A percentile compares a stretch with the other conserved stretches of the same genome.
phyloP scores from a whole-genome alignment of 2,329 filamentous ascomycete species.

The Ceratocystis diversiconidia region DNA sequence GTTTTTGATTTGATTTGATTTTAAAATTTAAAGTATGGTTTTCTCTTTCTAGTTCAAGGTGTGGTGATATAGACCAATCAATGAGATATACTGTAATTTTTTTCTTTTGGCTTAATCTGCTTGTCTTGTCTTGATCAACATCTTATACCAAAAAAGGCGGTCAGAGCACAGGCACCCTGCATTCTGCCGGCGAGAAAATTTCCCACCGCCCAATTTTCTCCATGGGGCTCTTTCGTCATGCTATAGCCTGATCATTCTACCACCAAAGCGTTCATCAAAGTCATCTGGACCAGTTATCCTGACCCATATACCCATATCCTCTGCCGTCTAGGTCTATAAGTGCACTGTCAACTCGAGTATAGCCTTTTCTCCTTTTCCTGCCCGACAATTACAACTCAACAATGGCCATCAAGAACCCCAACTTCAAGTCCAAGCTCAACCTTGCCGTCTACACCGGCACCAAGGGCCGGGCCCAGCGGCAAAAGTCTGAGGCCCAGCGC shows the following conservation, averaged over 20 bases:
- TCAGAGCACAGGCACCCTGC: background rate
- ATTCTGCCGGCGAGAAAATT: constrained; percentile 13
- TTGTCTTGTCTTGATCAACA: background rate
- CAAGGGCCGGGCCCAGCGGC: constrained; percentile 31
- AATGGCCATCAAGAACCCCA: constrained; percentile 46
- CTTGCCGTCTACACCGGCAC: constrained; percentile 34
- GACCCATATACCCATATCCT: background rate
- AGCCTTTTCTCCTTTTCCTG: background rate
- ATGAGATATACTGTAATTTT: no score
- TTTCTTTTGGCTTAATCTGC: background rate
- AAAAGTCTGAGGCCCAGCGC: constrained; percentile 29
- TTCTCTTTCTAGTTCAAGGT: background rate
- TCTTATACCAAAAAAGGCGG: background rate
- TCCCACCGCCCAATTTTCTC: constrained; percentile 16
- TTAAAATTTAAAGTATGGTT: background rate
- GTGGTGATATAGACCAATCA: background rate
- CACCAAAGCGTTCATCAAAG: background rate
- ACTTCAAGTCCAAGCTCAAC: constrained; percentile 38
- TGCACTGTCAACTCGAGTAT: background rate
- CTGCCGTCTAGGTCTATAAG: background rate
- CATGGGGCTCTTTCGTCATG: constrained; percentile 11
- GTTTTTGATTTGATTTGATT: background rate
- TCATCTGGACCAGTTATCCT: background rate
- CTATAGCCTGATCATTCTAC: background rate
- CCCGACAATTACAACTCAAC: constrained; percentile 11